Percentiles rank a stretch among this genome's conserved stretches.
phyloP scores from a whole-genome alignment of 1,284 basidiomycete genomes.

The Sporisorium scitamineum region DNA sequence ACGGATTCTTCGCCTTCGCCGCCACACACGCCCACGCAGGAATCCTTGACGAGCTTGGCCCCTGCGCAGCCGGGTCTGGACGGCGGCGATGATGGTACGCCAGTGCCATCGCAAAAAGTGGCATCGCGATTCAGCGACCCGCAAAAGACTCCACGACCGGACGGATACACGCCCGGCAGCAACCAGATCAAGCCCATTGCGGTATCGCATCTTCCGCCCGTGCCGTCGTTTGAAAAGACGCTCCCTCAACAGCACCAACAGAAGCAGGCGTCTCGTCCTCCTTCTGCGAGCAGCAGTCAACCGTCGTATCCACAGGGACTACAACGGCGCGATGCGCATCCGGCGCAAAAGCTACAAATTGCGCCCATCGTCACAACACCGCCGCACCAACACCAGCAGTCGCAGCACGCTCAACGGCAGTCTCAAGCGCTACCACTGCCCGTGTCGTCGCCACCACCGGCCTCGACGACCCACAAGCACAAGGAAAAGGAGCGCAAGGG shows the following conservation, averaged over 20 bases:
- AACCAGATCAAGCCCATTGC: conserved; percentile 50
- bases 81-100: neutral
- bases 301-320: conserved; percentile 9
- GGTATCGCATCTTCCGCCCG: conserved; percentile 52
- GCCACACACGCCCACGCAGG: conserved; percentile 57
- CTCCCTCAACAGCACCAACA: conserved; percentile 25
- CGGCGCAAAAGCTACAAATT: conserved; percentile 11
- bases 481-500: conserved; percentile 63
- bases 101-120: no score
- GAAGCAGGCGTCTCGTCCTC: conserved; percentile 17
- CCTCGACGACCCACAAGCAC: conserved; percentile 25
- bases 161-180: conserved; percentile 5
- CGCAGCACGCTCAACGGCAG: neutral
- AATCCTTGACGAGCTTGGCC: conserved; percentile 11
- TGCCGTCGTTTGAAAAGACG: conserved; percentile 57
- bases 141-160: conserved; percentile 21
- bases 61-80: conserved; percentile 6
- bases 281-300: conserved; percentile 12
- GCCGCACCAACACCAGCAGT: conserved; percentile 17
- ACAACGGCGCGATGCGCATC: conserved; percentile 21
- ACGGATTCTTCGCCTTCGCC: conserved; percentile 22
- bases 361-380: conserved; percentile 23
- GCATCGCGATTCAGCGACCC: conserved; percentile 4
- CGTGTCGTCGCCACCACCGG: conserved; percentile 9
- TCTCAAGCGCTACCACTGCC: conserved; percentile 5